phyloP scores from a whole-genome alignment of 2,329 filamentous ascomycete genomes.

The Ophiostoma perfectum region DNA sequence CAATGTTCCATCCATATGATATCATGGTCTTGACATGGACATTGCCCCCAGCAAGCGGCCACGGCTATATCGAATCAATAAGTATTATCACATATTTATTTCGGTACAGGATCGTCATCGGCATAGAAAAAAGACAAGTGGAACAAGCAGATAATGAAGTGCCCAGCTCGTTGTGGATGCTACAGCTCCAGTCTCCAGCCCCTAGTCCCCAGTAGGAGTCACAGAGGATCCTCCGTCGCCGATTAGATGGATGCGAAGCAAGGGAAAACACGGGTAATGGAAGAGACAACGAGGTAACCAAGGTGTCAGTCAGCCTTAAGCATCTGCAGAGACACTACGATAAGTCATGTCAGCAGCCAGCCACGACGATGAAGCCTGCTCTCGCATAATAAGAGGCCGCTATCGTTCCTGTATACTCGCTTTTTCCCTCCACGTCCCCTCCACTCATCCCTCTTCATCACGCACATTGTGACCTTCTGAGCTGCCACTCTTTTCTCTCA shows the following conservation, averaged over 20 bases:
- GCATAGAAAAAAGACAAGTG: not conserved
- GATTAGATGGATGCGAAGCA: not conserved
- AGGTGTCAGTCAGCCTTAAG: not conserved
- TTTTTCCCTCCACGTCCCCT: not conserved
- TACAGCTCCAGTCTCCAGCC: not conserved
- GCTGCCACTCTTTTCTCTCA: conserved; percentile 6
- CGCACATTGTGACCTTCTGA: conserved; percentile 1
- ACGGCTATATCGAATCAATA: not conserved
- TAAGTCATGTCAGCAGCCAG: not conserved
- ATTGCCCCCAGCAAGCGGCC: not conserved
- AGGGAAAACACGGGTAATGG: not conserved
- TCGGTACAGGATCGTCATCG: not conserved
- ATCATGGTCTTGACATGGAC: not conserved
- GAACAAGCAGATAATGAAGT: not conserved
- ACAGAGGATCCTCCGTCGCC: not conserved
- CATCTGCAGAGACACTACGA: not conserved
- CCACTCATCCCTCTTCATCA: not conserved
- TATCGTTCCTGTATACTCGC: not conserved
- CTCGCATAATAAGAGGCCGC: no score
- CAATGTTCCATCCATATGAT: not conserved
- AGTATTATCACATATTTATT: not conserved
- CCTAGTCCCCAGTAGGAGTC: not conserved
- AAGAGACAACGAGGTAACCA: not conserved
- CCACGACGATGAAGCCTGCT: no score
- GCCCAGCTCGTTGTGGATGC: not conserved